A percentile compares a stretch with the other conserved stretches of the same genome.
Evolutionary conservation across 2,329 filamentous ascomycete genomes (phyloP).

Genomic region (Lanzia echinophila): DNA sequence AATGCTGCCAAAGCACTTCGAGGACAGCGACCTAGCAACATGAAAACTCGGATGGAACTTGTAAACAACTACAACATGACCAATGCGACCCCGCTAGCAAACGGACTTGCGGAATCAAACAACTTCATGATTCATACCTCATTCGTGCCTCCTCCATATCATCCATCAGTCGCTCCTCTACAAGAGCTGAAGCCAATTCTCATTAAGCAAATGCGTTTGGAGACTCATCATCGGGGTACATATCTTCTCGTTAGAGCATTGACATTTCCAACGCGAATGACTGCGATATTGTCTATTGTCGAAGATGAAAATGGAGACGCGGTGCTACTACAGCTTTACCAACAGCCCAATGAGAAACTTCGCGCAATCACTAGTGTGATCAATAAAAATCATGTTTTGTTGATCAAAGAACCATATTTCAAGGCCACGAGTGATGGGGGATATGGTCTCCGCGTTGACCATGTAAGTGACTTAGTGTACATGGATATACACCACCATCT

Average conservation of each 20-base stretch:
- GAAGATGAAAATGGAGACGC: slow-evolving; percentile 17
- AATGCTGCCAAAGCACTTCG: slow-evolving; percentile 2
- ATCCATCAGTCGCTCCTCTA: slow-evolving; percentile 4
- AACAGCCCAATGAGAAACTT: slow-evolving; percentile 35
- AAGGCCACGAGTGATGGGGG: slow-evolving; percentile 34
- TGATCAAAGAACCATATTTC: slow-evolving; percentile 50
- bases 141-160: slow-evolving; percentile 8
- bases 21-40: slow-evolving; percentile 3
- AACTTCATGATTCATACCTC: not conserved
- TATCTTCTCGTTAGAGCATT: slow-evolving; percentile 25
- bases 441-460: slow-evolving; percentile 36
- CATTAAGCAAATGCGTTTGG: slow-evolving; percentile 30
- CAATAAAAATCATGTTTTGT: slow-evolving; percentile 28
- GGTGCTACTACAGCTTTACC: slow-evolving; percentile 36
- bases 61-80: not conserved
- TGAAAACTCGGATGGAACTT: slow-evolving; percentile 1
- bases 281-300: slow-evolving; percentile 29
- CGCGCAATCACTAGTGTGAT: slow-evolving; percentile 19
- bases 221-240: slow-evolving; percentile 37
- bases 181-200: slow-evolving; percentile 15
- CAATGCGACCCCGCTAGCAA: not conserved
- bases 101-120: not conserved
- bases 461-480: slow-evolving; percentile 25
- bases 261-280: slow-evolving; percentile 22
- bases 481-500: slow-evolving; percentile 1